Base-by-base conservation (phyloP, 192 early-diverging fungal species). In the Coemansia sp. region DNA sequence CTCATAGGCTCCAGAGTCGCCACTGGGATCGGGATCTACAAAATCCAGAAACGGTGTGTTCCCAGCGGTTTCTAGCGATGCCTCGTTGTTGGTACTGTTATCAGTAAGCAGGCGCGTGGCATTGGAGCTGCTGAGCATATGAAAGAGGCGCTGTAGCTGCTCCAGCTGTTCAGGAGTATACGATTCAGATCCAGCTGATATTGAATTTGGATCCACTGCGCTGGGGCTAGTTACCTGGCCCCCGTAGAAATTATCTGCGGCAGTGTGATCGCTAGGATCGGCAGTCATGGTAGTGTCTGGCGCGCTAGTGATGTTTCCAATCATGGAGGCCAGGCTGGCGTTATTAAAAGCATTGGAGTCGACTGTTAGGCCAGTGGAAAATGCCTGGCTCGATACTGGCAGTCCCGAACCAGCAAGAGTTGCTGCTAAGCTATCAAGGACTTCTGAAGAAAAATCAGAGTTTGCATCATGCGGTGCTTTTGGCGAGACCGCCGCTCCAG, bases 41-140 rank as follows among this genome's bases (percentile, higher is more conserved):
- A 78, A 78, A 55, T 78, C 67, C 8, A 72, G 62, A 22, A 72
- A 78, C 30, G 76, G 76, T 24, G 76, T 69, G 22, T 54, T 21
- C 7, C 50, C 34, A 9, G 49, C 9, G n/a, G n/a, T 16, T 22
- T 59, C 41, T 10, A 56, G 28, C 7, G 32, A 49, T 8, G 25
- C 25, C 6, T 22, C 30, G 7, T 38, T 48, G 51, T 22, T 38
- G 10, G 21, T 19, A 8, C 26, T 53, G 57, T 54, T 63, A 14
- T 56, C 61, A 19, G 73, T 68, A 25, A 74, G 63, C 25, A 74
- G 52, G 18, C 63, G 73, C 19, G 67, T 55, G 48, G 32, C 27
- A 47, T 22, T 56, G 51, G 56, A 58, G n/a, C 61, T 60, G 30
- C 51, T 54, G 12, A 65, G 47, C 23, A 54, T 50, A 16, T 57